Percentiles rank a stretch among this genome's conserved stretches.
Conservation (phyloP, 2,329 filamentous ascomycete species). For the Didymella segeticola region DNA sequence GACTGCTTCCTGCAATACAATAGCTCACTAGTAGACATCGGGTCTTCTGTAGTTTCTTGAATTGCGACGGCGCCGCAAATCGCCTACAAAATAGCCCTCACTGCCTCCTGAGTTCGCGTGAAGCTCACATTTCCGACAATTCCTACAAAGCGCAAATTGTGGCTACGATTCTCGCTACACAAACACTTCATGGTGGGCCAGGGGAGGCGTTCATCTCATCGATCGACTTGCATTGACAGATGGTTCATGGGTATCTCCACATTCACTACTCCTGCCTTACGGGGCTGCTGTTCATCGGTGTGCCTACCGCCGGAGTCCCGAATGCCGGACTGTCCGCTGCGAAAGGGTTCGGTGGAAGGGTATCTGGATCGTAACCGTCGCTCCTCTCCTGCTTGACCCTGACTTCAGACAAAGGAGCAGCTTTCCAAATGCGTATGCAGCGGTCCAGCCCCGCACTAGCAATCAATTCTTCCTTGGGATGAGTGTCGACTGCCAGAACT, state of each 20-base stretch:
- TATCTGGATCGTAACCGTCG: conserved; percentile 30
- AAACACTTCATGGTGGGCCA: background rate
- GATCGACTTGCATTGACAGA: background rate
- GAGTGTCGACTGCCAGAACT: conserved; percentile 67
- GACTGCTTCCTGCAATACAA: too few relatives aligned
- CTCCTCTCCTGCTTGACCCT: background rate
- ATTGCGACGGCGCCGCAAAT: too few relatives aligned
- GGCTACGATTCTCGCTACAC: background rate
- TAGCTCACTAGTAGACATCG: too few relatives aligned
- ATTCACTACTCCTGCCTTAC: conserved; percentile 1
- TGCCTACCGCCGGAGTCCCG: conserved; percentile 6
- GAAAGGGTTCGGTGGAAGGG: conserved; percentile 31
- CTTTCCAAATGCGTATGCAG: conserved; percentile 10
- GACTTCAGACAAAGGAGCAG: background rate
- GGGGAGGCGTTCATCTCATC: background rate
- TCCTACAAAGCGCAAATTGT: too few relatives aligned
- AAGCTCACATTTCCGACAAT: too few relatives aligned
- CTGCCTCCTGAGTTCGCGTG: too few relatives aligned
- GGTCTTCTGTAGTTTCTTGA: too few relatives aligned
- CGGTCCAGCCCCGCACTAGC: conserved; percentile 64
- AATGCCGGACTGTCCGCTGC: conserved; percentile 16
- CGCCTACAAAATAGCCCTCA: too few relatives aligned
- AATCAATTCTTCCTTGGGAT: conserved; percentile 60
- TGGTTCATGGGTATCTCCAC: conserved; percentile 7
- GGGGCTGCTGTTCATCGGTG: conserved; percentile 7